Base-by-base conservation (phyloP, 352 stramenopile species). In the Detonula confervacea region DNA sequence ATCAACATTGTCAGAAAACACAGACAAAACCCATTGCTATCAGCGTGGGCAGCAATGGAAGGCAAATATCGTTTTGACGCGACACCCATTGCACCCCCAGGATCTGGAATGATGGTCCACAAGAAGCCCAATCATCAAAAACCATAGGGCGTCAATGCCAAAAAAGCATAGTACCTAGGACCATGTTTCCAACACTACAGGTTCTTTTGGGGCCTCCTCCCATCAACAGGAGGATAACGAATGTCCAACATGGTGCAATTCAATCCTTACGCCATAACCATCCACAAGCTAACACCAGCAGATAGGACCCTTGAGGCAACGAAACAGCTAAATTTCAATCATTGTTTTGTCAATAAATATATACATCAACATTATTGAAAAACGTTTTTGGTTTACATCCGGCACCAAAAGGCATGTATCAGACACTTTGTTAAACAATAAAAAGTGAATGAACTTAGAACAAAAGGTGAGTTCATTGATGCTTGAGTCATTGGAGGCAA, bases 91-190 rank as follows among this genome's bases (percentile, higher is more conserved):
- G 78, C 72, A 20, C 78, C 73, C 5, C 46, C 61, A 11, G 78
- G 78, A 30, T 80, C 61, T 20, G 22, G 72, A 60, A 59, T 75
- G 35, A 57, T 84, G 18, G 35, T 77, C 11, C 63, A 84, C 30
- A n/a, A 70, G 22, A 83, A 84, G 54, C 51, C 76, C 24, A 54
- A 18, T 30, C 16, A 14, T 24, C 59, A 60, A 4, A 37, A 24
- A 25, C 47, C 60, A 27, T 79, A 60, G 70, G 61, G 30, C 5
- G 44, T 47, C 27, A 25, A 63, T 42, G 54, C 54, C 16, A 22
- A 27, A 14, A 42, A 63, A 24, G 24, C 30, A 9, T 63, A 29
- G 25, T 63, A 63, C 37, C 18, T 61, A 20, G 20, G 20, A 16
- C 52, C 3, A 8, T 18, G 20, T 8, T 24, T 39, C 52, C 44